Evolutionary conservation across 1,139 yeast genomes (phyloP).

Genomic region (Yamadazyma kanchanaburiensis): DNA sequence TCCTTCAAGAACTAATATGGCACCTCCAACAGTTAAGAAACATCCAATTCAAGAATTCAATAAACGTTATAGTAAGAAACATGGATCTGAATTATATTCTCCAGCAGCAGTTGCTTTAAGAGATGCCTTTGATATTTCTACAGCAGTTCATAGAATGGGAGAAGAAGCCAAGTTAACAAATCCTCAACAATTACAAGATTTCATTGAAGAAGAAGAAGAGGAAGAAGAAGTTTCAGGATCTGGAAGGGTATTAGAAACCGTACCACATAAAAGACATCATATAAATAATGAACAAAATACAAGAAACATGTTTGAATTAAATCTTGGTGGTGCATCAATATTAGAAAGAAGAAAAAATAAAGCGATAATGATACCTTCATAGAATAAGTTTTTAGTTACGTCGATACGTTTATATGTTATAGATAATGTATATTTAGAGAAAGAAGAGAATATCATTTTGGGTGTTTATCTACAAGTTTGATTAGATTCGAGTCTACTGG

Average conservation of each 20-base stretch:
- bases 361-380: conserved; percentile 10
- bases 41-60: conserved; percentile 27
- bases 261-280: conserved; percentile 13
- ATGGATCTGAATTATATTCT: conserved; percentile 46
- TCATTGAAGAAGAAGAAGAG: conserved; percentile 39
- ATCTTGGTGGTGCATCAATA: conserved; percentile 76
- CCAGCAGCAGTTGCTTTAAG: conserved; percentile 92
- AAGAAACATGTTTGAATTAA: conserved; percentile 54
- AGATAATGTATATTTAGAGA: too few relatives aligned
- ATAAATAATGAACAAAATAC: conserved; percentile 6
- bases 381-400: too few relatives aligned
- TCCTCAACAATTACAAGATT: conserved; percentile 21
- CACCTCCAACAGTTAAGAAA: conserved; percentile 4
- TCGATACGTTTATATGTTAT: neutral
- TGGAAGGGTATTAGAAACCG: conserved; percentile 20
- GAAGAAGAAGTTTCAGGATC: conserved; percentile 20
- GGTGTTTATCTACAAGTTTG: too few relatives aligned
- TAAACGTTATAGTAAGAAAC: conserved; percentile 23
- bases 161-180: conserved; percentile 66
- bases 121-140: conserved; percentile 92
- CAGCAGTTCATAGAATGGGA: conserved; percentile 91
- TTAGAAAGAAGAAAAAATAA: conserved; percentile 64
- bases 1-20: conserved; percentile 6
- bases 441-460: too few relatives aligned
- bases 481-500: too few relatives aligned